Percentiles rank a stretch among this genome's conserved stretches.
These are phyloP conservation scores for Lasiodiplodia citricola DNA, from an alignment of 2,329 filamentous ascomycete species.

Conservation along the genomic window DNA sequence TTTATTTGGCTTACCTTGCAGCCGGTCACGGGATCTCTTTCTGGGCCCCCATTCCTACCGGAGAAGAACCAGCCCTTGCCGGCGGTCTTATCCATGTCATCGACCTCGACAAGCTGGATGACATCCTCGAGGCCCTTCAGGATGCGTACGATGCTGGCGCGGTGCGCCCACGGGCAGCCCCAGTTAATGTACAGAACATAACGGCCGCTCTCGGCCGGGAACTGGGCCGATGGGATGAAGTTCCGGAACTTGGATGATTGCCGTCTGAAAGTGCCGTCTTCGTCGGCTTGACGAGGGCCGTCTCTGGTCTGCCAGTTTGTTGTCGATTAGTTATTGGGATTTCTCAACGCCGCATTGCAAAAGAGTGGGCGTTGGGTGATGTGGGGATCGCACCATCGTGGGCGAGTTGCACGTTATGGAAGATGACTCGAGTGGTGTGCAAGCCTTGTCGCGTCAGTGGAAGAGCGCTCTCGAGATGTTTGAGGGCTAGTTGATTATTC, in stretches of 20 bases:
- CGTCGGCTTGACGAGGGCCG: slow-evolving; percentile 37
- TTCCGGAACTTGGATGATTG: slow-evolving; percentile 62
- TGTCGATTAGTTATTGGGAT: no score
- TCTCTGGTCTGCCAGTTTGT: background rate
- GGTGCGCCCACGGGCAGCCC: slow-evolving; percentile 67
- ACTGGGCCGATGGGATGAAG: slow-evolving; percentile 58
- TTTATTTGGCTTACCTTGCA: slow-evolving; percentile 28
- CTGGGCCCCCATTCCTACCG: slow-evolving; percentile 34
- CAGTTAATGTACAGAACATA: slow-evolving; percentile 66
- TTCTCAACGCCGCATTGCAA: no score
- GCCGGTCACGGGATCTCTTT: slow-evolving; percentile 38
- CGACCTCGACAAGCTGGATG: slow-evolving; percentile 52
- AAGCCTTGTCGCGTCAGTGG: background rate
- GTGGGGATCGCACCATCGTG: slow-evolving; percentile 2
- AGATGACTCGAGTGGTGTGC: background rate
- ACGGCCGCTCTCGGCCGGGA: slow-evolving; percentile 60
- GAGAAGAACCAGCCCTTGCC: slow-evolving; percentile 42
- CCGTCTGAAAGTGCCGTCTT: slow-evolving; percentile 62
- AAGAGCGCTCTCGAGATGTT: background rate
- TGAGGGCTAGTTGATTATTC: background rate
- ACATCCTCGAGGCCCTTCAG: slow-evolving; percentile 57
- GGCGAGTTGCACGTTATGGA: background rate
- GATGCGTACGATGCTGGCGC: slow-evolving; percentile 52
- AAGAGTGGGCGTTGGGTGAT: background rate
- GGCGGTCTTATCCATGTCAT: slow-evolving; percentile 31